These are phyloP conservation scores for Magnolia changhungtana DNA, from an alignment of 164 flowering plant genomes.

Conservation along the genomic window DNA sequence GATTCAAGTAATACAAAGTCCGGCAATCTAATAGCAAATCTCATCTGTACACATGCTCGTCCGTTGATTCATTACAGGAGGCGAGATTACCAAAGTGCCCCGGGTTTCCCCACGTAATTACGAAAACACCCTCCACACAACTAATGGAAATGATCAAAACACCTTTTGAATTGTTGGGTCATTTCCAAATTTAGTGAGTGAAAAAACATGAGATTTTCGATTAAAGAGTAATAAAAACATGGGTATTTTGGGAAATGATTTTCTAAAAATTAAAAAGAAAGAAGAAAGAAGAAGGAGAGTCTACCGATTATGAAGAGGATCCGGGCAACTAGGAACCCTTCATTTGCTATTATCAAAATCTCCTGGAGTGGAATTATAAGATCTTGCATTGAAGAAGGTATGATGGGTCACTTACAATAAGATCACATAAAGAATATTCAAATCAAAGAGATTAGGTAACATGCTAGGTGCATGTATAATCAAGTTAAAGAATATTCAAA, in stretches of 20 bases:
- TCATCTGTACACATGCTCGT: constrained; percentile 10
- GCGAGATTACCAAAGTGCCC: constrained; percentile 5
- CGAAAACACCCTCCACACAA: neutral
- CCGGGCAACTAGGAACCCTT: constrained; percentile 19
- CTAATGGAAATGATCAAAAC: neutral
- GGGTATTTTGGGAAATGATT: neutral
- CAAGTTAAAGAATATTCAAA: too few species aligned
- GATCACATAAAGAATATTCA: too few species aligned
- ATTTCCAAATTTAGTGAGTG: neutral
- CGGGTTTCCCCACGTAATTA: constrained; percentile 3
- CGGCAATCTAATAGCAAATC: neutral
- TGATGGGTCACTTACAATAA: constrained; percentile 4
- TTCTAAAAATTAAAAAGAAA: neutral
- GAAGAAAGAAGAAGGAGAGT: neutral
- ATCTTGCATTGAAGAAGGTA: neutral
- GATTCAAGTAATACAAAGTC: constrained; percentile 20
- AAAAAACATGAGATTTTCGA: neutral
- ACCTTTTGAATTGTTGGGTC: neutral
- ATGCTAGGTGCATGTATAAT: too few species aligned
- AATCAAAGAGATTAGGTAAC: too few species aligned
- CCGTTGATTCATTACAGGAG: neutral
- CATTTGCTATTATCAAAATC: constrained; percentile 13
- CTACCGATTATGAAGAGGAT: constrained; percentile 21
- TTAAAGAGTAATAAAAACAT: constrained; percentile 2
- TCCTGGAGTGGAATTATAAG: constrained; percentile 8